These are phyloP conservation scores for Lachnellula subtilissima DNA, from an alignment of 2,329 filamentous ascomycete genomes.

Conservation along the genomic window DNA sequence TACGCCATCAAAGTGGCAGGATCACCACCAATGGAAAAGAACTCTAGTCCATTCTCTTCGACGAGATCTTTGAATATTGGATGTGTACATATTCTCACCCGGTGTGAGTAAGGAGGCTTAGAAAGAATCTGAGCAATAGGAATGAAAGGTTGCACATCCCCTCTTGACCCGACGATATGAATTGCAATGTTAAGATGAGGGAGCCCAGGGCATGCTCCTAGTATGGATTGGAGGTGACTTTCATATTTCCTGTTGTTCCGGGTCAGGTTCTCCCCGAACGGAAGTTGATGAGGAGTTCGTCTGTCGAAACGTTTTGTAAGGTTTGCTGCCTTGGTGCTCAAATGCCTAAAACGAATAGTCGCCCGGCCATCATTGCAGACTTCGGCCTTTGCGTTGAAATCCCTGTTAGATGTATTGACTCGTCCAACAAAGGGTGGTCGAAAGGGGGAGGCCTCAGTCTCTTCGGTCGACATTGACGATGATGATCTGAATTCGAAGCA, in stretches of 20 bases:
- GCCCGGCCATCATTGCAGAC: slow-evolving; percentile 21
- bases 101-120: slow-evolving; percentile 63
- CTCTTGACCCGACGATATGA: slow-evolving; percentile 75
- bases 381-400: slow-evolving; percentile 14
- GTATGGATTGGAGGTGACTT: slow-evolving; percentile 7
- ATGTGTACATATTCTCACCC: slow-evolving; percentile 73
- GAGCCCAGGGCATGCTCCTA: slow-evolving; percentile 13
- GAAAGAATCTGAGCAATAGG: slow-evolving; percentile 64
- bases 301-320: slow-evolving; percentile 15
- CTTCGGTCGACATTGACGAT: not conserved
- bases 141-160: slow-evolving; percentile 75
- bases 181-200: slow-evolving; percentile 66
- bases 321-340: slow-evolving; percentile 9
- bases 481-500: no score
- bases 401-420: slow-evolving; percentile 10
- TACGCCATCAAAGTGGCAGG: slow-evolving; percentile 53
- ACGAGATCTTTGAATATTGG: slow-evolving; percentile 72
- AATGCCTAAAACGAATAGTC: slow-evolving; percentile 15
- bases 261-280: slow-evolving; percentile 15
- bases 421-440: not conserved
- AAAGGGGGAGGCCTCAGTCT: not conserved
- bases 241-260: slow-evolving; percentile 16
- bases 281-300: not conserved
- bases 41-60: slow-evolving; percentile 65
- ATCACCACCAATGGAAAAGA: slow-evolving; percentile 74